Conservation (phyloP, 164 flowering plant species). For the Saururus chinensis region DNA sequence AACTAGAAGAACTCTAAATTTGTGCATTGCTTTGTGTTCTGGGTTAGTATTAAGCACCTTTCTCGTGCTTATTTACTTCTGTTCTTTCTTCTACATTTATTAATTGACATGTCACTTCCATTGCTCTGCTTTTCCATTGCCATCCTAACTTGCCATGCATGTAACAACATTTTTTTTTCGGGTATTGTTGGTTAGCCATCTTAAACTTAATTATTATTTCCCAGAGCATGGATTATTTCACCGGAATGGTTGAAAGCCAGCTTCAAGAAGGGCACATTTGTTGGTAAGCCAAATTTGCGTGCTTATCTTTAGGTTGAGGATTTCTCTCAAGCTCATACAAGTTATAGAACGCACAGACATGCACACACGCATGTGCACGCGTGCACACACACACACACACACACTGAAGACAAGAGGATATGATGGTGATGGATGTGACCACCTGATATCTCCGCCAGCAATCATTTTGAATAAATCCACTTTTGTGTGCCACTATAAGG, state of each 20-base stretch:
- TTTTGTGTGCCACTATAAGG: background rate
- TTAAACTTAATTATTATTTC: background rate
- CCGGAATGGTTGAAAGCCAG: slow-evolving; percentile 73
- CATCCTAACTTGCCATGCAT: background rate
- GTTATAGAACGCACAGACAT: background rate
- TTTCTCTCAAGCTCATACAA: background rate
- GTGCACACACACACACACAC: background rate
- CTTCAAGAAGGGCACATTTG: slow-evolving; percentile 55
- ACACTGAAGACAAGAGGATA: background rate
- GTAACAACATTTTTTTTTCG: too few relatives aligned
- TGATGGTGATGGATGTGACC: background rate
- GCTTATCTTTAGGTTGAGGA: background rate
- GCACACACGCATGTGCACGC: background rate
- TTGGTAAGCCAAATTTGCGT: slow-evolving; percentile 35
- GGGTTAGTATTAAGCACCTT: slow-evolving; percentile 42
- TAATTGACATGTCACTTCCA: background rate
- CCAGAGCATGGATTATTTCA: slow-evolving; percentile 87
- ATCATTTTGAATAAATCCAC: background rate
- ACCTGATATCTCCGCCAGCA: too few relatives aligned
- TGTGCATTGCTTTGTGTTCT: slow-evolving; percentile 77
- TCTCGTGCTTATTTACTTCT: background rate
- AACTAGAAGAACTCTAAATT: slow-evolving; percentile 69
- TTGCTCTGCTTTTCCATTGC: background rate
- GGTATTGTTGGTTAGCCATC: background rate
- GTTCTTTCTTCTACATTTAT: background rate